These are phyloP conservation scores for Mucor irregularis DNA, from an alignment of 371 early-diverging fungal species.

Conservation along the genomic window DNA sequence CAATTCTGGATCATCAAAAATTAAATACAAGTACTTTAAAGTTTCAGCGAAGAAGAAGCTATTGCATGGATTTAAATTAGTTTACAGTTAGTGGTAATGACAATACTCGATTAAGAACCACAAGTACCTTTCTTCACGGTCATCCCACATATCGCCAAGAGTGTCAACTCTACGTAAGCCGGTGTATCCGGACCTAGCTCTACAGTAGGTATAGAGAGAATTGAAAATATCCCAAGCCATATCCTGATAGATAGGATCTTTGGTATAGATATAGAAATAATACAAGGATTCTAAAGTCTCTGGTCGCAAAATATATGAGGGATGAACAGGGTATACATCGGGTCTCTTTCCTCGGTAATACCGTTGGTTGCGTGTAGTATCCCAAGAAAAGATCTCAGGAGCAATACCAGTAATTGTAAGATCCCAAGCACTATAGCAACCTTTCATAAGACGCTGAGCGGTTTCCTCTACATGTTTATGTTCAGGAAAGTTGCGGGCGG, in stretches of 20 bases:
- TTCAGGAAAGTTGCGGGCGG: conserved; percentile 29
- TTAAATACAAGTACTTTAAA: conserved; percentile 89
- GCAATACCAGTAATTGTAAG: conserved; percentile 41
- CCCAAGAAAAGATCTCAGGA: conserved; percentile 43
- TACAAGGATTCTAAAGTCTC: conserved; percentile 81
- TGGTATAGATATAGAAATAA: conserved; percentile 69
- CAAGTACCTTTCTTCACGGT: conserved; percentile 50
- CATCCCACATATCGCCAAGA: conserved; percentile 32
- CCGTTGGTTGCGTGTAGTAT: background rate
- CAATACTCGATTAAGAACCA: too few relatives aligned
- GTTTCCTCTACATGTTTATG: conserved; percentile 22
- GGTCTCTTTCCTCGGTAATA: conserved; percentile 4
- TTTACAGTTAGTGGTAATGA: too few relatives aligned
- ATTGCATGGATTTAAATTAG: background rate
- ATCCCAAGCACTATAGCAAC: conserved; percentile 46
- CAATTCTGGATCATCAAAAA: conserved; percentile 69
- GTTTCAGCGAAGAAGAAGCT: conserved; percentile 93
- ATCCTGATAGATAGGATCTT: conserved; percentile 67
- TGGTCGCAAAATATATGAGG: conserved; percentile 44
- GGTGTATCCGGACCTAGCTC: conserved; percentile 41
- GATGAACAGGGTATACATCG: conserved; percentile 26
- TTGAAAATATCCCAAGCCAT: conserved; percentile 74
- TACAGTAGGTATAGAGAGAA: conserved; percentile 44
- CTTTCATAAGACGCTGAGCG: conserved; percentile 35
- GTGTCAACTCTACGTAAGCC: conserved; percentile 37